These are phyloP conservation scores for Crepidotus variabilis DNA, from an alignment of 768 basidiomycete genomes.

Conservation along the genomic window DNA sequence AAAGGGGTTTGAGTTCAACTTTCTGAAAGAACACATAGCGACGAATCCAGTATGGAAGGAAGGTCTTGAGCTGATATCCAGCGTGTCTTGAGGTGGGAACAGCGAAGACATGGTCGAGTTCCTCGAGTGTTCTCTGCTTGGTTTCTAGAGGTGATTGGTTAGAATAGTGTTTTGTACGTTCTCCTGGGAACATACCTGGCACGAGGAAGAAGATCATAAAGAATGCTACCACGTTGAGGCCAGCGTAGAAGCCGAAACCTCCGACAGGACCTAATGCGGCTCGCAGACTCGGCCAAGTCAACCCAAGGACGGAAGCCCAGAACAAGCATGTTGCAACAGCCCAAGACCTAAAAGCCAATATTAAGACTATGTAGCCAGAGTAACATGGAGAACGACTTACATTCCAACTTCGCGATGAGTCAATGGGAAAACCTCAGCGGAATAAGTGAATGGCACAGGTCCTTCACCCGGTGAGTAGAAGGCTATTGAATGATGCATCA, in stretches of 20 bases:
- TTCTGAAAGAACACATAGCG: conserved; percentile 40
- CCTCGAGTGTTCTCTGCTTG: conserved; percentile 49
- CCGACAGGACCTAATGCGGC: conserved; percentile 38
- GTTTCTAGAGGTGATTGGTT: conserved; percentile 33
- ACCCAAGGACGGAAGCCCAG: conserved; percentile 50
- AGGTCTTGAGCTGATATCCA: conserved; percentile 38
- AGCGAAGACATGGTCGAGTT: conserved; percentile 49
- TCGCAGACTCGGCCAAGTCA: conserved; percentile 59
- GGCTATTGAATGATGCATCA: conserved; percentile 19
- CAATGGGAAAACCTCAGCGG: conserved; percentile 88
- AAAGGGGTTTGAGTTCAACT: conserved; percentile 39
- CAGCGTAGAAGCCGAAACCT: conserved; percentile 58
- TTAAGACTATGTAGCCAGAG: conserved; percentile 22
- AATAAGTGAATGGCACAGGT: conserved; percentile 88
- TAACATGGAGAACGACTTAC: conserved; percentile 24
- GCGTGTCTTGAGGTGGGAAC: conserved; percentile 44
- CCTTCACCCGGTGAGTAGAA: conserved; percentile 87
- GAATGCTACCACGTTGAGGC: conserved; percentile 45
- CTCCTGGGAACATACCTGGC: conserved; percentile 34
- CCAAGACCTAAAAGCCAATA: conserved; percentile 40
- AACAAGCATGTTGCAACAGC: conserved; percentile 49
- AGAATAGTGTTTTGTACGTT: neutral
- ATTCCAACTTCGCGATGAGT: conserved; percentile 69
- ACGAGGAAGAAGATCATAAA: conserved; percentile 54
- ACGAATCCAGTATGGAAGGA: conserved; percentile 50